Evolutionary conservation across 176 grass and related monocot genomes (phyloP).

Genomic region (Calamus simplicifolius): DNA sequence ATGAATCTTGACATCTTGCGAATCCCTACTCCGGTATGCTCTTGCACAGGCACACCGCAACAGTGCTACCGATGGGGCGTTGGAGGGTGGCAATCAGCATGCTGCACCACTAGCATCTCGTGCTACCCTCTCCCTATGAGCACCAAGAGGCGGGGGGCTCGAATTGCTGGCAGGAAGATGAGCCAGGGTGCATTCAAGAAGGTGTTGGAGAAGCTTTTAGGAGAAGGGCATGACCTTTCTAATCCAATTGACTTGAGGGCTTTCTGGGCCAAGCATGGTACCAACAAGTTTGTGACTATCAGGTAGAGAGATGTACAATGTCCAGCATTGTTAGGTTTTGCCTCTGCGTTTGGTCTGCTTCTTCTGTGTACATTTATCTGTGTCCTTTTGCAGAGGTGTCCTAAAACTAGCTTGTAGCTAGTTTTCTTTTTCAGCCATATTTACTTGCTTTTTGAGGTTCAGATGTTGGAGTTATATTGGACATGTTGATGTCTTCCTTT

Average conservation of each 20-base stretch:
- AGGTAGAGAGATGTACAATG: conserved; percentile 42
- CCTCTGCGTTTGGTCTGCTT: conserved; percentile 13
- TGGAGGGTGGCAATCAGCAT: conserved; percentile 12
- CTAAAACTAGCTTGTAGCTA: conserved; percentile 30
- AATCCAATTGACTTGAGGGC: conserved; percentile 85
- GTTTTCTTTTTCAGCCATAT: conserved; percentile 25
- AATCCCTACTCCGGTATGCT: conserved; percentile 6
- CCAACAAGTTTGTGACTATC: conserved; percentile 88
- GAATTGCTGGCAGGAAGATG: conserved; percentile 90
- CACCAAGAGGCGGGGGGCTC: conserved; percentile 47
- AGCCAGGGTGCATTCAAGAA: conserved; percentile 95
- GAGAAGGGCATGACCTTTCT: conserved; percentile 78
- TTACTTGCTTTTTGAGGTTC: conserved; percentile 26
- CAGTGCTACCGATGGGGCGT: conserved; percentile 10
- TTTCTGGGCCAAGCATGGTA: conserved; percentile 91
- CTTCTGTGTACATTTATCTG: conserved; percentile 22
- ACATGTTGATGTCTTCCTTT: conserved; percentile 26
- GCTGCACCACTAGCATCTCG: conserved; percentile 60
- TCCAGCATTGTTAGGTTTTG: conserved; percentile 18
- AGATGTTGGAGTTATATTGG: conserved; percentile 8
- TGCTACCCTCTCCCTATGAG: conserved; percentile 71
- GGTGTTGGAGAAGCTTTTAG: conserved; percentile 81
- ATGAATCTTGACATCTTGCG: conserved; percentile 1
- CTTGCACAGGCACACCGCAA: conserved; percentile 4
- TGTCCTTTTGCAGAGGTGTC: conserved; percentile 21